These are phyloP conservation scores for Zelonia costaricensis DNA, from an alignment of 208 protist species.

Conservation along the genomic window DNA sequence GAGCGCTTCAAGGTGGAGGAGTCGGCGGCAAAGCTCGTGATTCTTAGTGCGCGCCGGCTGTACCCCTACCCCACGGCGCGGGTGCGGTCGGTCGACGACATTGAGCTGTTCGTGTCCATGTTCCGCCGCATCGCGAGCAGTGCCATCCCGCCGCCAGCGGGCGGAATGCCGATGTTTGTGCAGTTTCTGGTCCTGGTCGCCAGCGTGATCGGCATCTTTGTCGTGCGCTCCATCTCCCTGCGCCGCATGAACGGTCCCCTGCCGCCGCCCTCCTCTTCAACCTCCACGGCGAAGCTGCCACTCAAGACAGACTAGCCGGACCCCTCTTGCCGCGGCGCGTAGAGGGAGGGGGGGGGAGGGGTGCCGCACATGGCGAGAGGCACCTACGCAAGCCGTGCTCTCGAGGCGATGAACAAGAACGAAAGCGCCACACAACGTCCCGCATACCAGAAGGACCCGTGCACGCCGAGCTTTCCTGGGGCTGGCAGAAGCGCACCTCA, in stretches of 20 bases:
- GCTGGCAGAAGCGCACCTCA: too few species aligned
- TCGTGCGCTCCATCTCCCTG: slow-evolving; percentile 21
- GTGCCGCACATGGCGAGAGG: too few species aligned
- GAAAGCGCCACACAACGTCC: too few species aligned
- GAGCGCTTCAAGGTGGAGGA: slow-evolving; percentile 12
- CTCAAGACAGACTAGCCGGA: slow-evolving; percentile 1
- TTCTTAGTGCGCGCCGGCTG: slow-evolving; percentile 16
- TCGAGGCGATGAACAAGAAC: neutral
- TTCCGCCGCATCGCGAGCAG: slow-evolving; percentile 28
- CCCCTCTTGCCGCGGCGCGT: neutral
- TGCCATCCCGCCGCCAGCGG: slow-evolving; percentile 15
- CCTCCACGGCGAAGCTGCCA: too few species aligned
- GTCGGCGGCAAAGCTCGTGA: slow-evolving; percentile 7
- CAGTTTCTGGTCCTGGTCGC: slow-evolving; percentile 20
- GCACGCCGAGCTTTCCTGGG: too few species aligned
- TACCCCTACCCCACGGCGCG: slow-evolving; percentile 19
- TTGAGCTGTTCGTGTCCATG: slow-evolving; percentile 25
- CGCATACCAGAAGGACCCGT: too few species aligned
- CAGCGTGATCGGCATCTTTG: slow-evolving; percentile 17
- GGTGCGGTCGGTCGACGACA: slow-evolving; percentile 17
- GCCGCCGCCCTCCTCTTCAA: neutral
- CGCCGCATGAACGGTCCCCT: slow-evolving; percentile 13
- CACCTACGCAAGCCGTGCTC: too few species aligned
- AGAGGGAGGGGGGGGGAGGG: neutral
- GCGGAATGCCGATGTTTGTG: slow-evolving; percentile 6